Conservation (phyloP, 2,329 filamentous ascomycete species). For the Alternaria ventricosa region DNA sequence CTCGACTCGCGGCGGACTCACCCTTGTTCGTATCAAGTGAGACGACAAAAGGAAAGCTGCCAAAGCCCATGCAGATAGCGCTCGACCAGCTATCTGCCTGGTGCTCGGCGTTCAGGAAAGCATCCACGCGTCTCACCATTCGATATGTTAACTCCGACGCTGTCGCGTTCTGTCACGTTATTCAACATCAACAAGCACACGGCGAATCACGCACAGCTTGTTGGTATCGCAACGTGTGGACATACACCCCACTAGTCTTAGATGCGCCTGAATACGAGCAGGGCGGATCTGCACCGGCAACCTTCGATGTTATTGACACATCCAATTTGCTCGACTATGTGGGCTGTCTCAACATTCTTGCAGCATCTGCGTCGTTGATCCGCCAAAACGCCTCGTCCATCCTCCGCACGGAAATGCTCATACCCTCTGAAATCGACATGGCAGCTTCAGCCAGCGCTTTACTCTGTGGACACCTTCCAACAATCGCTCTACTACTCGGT, state of each 20-base stretch:
- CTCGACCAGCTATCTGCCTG: slow-evolving; percentile 57
- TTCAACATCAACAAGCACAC: background rate
- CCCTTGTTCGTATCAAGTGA: background rate
- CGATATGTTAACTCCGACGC: slow-evolving; percentile 31
- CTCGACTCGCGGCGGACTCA: background rate
- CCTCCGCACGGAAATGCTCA: slow-evolving; percentile 52
- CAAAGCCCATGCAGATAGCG: slow-evolving; percentile 38
- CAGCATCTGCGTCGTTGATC: slow-evolving; percentile 54
- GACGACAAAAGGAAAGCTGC: background rate
- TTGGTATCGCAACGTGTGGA: slow-evolving; percentile 54
- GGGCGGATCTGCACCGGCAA: slow-evolving; percentile 44
- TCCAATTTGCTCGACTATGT: background rate
- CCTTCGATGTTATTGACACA: slow-evolving; percentile 66
- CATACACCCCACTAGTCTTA: slow-evolving; percentile 51
- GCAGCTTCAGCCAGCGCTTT: slow-evolving; percentile 49
- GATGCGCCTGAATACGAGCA: slow-evolving; percentile 53
- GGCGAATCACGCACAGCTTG: slow-evolving; percentile 50
- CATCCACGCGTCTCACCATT: slow-evolving; percentile 46
- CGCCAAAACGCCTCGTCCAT: slow-evolving; percentile 44
- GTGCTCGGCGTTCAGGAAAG: slow-evolving; percentile 50
- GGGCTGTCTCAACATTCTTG: slow-evolving; percentile 45
- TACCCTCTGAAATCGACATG: slow-evolving; percentile 41
- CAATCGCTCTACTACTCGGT: background rate
- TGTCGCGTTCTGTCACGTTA: background rate
- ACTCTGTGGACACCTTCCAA: slow-evolving; percentile 55